These are phyloP conservation scores for Agapanthus africanus DNA, from an alignment of 106 monocot species.

Conservation along the genomic window DNA sequence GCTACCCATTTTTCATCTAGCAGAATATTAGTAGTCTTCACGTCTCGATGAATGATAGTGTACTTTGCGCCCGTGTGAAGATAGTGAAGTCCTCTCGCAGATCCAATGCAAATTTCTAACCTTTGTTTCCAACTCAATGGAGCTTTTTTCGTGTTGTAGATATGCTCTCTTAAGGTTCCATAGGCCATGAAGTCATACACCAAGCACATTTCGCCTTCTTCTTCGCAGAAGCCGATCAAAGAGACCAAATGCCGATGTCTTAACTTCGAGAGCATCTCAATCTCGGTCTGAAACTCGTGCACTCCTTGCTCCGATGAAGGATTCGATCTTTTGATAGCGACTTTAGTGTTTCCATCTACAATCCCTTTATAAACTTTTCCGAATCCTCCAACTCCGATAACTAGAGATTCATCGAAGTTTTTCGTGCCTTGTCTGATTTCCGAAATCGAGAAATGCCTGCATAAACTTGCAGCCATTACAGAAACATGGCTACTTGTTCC, in stretches of 20 bases:
- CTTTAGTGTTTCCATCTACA: slow-evolving; percentile 29
- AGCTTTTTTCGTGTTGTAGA: slow-evolving; percentile 50
- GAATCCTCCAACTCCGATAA: slow-evolving; percentile 82
- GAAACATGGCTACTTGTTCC: slow-evolving; percentile 44
- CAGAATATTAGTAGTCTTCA: slow-evolving; percentile 40
- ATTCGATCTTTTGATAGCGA: slow-evolving; percentile 74
- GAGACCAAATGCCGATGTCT: slow-evolving; percentile 74
- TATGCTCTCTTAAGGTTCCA: slow-evolving; percentile 66
- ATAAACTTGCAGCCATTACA: slow-evolving; percentile 39
- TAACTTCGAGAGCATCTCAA: slow-evolving; percentile 90
- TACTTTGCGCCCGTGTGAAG: slow-evolving; percentile 78
- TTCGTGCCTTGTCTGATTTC: slow-evolving; percentile 67
- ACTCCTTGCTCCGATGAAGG: slow-evolving; percentile 66
- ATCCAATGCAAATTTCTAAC: slow-evolving; percentile 65
- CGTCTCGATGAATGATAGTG: slow-evolving; percentile 79
- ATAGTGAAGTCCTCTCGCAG: slow-evolving; percentile 70
- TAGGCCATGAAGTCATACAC: slow-evolving; percentile 84
- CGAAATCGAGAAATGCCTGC: slow-evolving; percentile 68
- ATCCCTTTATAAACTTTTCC: slow-evolving; percentile 72
- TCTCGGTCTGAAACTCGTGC: slow-evolving; percentile 65
- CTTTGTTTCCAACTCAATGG: slow-evolving; percentile 58
- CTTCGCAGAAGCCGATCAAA: slow-evolving; percentile 76
- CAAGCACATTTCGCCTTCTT: slow-evolving; percentile 62
- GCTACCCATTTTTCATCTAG: slow-evolving; percentile 71
- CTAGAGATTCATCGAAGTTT: slow-evolving; percentile 66